A percentile compares a stretch with the other conserved stretches of the same genome.
Conservation (phyloP, 2,329 filamentous ascomycete genomes). For the Colletotrichum incanum region DNA sequence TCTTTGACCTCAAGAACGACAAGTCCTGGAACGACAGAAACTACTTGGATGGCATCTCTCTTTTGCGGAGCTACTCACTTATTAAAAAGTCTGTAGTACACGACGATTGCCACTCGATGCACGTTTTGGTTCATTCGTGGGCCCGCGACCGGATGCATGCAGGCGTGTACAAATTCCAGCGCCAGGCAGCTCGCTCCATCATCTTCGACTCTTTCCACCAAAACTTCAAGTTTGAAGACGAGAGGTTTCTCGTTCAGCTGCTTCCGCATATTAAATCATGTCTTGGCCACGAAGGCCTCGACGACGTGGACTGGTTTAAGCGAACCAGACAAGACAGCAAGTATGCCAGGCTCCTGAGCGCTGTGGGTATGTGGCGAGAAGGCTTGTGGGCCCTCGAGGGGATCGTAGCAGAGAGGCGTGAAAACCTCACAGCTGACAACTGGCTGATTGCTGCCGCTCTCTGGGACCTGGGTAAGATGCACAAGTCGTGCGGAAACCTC, state of each 20-base stretch:
- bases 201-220: slow-evolving; percentile 13
- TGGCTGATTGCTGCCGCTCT: neutral
- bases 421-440: neutral
- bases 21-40: slow-evolving; percentile 18
- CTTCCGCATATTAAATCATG: slow-evolving; percentile 24
- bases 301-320: neutral
- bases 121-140: slow-evolving; percentile 48
- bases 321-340: slow-evolving; percentile 13
- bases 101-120: slow-evolving; percentile 43
- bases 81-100: slow-evolving; percentile 35
- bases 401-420: slow-evolving; percentile 12
- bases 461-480: slow-evolving; percentile 6
- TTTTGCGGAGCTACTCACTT: slow-evolving; percentile 45
- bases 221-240: neutral
- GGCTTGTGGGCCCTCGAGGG: neutral
- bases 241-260: slow-evolving; percentile 16
- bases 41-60: neutral
- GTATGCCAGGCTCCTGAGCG: slow-evolving; percentile 17
- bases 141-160: slow-evolving; percentile 42
- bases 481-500: slow-evolving; percentile 13
- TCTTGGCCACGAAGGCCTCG: neutral
- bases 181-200: slow-evolving; percentile 16
- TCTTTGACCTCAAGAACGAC: slow-evolving; percentile 12
- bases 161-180: neutral
- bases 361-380: slow-evolving; percentile 20